Conservation (phyloP, 208 protist genomes). For the Tritrichomonas foetus region DNA sequence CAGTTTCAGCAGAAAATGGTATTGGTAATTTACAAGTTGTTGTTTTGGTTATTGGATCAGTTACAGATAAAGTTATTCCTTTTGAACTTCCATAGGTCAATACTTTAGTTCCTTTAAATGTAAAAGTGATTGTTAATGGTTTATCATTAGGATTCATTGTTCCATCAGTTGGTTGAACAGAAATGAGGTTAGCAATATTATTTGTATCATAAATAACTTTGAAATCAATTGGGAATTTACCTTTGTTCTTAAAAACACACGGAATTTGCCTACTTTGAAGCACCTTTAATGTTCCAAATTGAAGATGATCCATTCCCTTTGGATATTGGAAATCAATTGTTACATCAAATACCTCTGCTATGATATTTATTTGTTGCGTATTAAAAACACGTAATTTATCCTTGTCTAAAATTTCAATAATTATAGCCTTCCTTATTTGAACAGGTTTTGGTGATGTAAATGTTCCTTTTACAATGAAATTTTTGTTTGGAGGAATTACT, state of each 20-base stretch:
- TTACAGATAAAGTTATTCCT: neutral
- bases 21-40: neutral
- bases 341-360: slow-evolving; percentile 6
- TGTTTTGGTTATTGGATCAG: neutral
- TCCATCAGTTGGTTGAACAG: neutral
- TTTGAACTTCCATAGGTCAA: neutral
- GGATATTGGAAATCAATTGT: neutral
- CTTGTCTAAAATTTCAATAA: neutral
- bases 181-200: neutral
- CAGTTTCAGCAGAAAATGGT: neutral
- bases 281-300: neutral
- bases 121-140: neutral
- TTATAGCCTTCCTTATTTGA: neutral
- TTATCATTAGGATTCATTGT: neutral
- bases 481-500: neutral
- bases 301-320: neutral
- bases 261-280: neutral
- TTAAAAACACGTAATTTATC: neutral
- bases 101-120: neutral
- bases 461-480: neutral
- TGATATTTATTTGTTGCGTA: neutral
- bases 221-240: neutral
- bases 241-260: neutral
- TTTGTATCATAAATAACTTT: neutral
- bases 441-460: neutral